Conservation (phyloP, 23 red algal genomes). For the Pyropia yezoensis region DNA sequence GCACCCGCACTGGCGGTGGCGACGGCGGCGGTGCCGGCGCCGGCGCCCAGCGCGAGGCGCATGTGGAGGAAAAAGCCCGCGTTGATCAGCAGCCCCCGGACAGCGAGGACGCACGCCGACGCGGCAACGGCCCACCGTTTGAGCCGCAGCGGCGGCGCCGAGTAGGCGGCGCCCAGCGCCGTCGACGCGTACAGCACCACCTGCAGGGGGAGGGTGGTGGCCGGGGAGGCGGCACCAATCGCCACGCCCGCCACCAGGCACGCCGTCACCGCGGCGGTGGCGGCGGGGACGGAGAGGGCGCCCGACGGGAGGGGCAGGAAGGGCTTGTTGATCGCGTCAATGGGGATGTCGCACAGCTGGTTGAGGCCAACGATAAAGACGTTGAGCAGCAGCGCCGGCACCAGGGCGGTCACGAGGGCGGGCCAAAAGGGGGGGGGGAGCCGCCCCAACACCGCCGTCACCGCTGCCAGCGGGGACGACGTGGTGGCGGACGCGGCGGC, state of each 20-base stretch:
- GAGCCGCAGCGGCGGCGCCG: conserved; percentile 75
- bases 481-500: background rate
- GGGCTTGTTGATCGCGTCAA: conserved; percentile 93
- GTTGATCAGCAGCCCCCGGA: conserved; percentile 82
- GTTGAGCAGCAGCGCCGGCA: conserved; percentile 77
- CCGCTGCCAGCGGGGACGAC: too few species aligned
- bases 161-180: conserved; percentile 69
- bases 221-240: conserved; percentile 35
- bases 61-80: conserved; percentile 68
- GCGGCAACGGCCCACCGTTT: conserved; percentile 81
- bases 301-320: conserved; percentile 77
- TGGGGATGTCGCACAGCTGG: conserved; percentile 75
- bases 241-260: conserved; percentile 30
- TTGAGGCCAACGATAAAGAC: conserved; percentile 92
- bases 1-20: background rate
- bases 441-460: too few species aligned
- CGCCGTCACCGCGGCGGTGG: conserved; percentile 9
- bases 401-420: conserved; percentile 34
- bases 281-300: conserved; percentile 51
- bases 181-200: conserved; percentile 44
- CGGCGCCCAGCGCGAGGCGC: background rate
- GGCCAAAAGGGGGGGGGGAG: conserved; percentile 4
- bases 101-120: conserved; percentile 60
- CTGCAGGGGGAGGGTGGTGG: conserved; percentile 35
- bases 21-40: too few species aligned